These are phyloP conservation scores for Colletotrichum sp. DNA, from an alignment of 2,329 filamentous ascomycete species.

Conservation along the genomic window DNA sequence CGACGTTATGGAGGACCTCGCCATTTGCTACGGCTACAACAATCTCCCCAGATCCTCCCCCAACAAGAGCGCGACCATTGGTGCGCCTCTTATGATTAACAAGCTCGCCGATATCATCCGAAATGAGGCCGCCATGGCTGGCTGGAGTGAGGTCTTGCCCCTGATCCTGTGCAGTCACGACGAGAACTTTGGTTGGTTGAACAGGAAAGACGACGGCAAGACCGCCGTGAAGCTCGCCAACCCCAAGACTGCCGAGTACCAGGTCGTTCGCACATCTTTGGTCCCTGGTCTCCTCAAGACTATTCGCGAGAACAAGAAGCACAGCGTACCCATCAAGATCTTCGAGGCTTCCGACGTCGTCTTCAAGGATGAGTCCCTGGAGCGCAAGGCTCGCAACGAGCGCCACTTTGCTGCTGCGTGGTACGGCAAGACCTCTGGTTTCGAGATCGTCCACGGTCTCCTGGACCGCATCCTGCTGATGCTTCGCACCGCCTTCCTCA, in stretches of 20 bases:
- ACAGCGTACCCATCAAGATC: conserved; percentile 87
- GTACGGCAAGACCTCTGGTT: conserved; percentile 93
- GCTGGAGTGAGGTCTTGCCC: conserved; percentile 96
- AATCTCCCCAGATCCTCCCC: conserved; percentile 87
- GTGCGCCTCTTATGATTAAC: conserved; percentile 87
- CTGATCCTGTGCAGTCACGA: conserved; percentile 97
- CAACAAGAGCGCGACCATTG: conserved; percentile 84
- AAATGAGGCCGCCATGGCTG: conserved; percentile 87
- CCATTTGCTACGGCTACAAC: conserved; percentile 98
- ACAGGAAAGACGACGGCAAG: conserved; percentile 84
- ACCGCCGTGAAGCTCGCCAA: conserved; percentile 87
- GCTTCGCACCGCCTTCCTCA: conserved; percentile 84
- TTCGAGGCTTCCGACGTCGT: conserved; percentile 92
- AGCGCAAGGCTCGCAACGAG: conserved; percentile 91
- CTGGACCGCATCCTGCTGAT: conserved; percentile 92
- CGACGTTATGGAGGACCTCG: conserved; percentile 98
- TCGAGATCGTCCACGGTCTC: conserved; percentile 94
- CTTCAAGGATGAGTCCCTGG: conserved; percentile 81
- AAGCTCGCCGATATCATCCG: conserved; percentile 93
- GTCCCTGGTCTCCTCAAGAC: conserved; percentile 92
- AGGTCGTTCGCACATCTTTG: conserved; percentile 87
- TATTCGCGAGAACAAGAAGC: conserved; percentile 89
- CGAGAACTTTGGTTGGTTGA: conserved; percentile 96
- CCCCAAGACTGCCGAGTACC: conserved; percentile 92
- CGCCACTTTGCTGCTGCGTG: conserved; percentile 95